A percentile compares a stretch with the other conserved stretches of the same genome.
Conservation (phyloP, 2,329 filamentous ascomycete genomes). For the Pseudogymnoascus sp. region DNA sequence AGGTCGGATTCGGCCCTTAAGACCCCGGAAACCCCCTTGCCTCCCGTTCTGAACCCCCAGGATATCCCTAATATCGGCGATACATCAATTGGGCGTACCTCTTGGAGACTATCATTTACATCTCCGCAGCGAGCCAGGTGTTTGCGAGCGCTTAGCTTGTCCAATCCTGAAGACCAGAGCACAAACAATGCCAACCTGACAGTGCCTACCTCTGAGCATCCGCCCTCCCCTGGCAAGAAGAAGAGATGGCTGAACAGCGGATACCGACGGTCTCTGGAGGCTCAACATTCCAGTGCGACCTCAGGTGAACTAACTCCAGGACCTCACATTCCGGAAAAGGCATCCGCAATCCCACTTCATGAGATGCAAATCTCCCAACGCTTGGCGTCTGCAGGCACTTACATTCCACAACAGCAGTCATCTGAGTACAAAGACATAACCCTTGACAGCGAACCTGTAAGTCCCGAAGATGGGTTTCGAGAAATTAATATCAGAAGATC, state of each 20-base stretch:
- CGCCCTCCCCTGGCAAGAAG: conserved; percentile 9
- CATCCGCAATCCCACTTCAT: conserved; percentile 22
- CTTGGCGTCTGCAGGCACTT: conserved; percentile 21
- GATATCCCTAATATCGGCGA: conserved; percentile 24
- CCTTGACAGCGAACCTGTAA: neutral
- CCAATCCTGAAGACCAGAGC: conserved; percentile 16
- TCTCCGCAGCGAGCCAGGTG: conserved; percentile 22
- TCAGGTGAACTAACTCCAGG: neutral
- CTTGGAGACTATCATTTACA: conserved; percentile 30
- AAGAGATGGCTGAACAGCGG: neutral
- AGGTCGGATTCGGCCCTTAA: neutral
- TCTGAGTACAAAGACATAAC: neutral
- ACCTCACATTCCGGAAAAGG: neutral
- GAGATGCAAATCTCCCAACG: conserved; percentile 28
- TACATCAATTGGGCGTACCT: conserved; percentile 21
- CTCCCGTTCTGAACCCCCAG: conserved; percentile 23
- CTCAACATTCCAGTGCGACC: conserved; percentile 4
- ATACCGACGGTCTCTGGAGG: neutral
- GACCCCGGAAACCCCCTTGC: conserved; percentile 17
- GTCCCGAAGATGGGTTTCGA: neutral
- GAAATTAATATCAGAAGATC: conserved; percentile 5
- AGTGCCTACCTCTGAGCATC: conserved; percentile 10
- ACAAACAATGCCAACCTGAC: conserved; percentile 13
- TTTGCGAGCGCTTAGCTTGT: conserved; percentile 26
- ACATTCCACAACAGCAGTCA: conserved; percentile 17